Evolutionary conservation across 306 rosid genomes (phyloP).

Genomic region (Medicago lupulina): DNA sequence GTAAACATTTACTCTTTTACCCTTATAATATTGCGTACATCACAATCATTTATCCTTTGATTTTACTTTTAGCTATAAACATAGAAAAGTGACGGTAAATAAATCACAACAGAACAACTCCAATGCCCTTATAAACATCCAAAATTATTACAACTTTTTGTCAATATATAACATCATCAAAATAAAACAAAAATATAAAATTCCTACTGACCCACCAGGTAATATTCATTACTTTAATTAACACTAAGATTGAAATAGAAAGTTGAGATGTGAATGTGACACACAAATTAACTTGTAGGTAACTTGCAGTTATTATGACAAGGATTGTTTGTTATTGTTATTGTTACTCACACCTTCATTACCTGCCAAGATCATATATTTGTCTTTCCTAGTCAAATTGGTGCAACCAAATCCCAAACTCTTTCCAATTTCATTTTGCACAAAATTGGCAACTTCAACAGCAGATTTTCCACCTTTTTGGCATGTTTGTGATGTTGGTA

Average conservation of each 20-base stretch:
- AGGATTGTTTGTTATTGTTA: not conserved
- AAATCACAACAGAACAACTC: too few relatives aligned
- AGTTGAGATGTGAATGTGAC: not conserved
- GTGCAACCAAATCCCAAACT: constrained; percentile 68
- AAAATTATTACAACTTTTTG: constrained; percentile 1
- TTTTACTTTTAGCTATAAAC: too few relatives aligned
- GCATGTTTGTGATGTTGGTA: constrained; percentile 49
- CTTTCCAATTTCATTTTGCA: constrained; percentile 60
- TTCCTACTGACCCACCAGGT: not conserved
- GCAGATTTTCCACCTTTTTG: constrained; percentile 52
- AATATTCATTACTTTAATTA: not conserved
- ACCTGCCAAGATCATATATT: constrained; percentile 69
- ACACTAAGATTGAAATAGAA: not conserved
- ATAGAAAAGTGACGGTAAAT: too few relatives aligned
- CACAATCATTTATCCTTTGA: too few relatives aligned
- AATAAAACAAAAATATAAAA: not conserved
- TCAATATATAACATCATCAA: not conserved
- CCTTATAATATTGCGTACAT: too few relatives aligned
- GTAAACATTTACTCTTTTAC: too few relatives aligned
- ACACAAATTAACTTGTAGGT: not conserved
- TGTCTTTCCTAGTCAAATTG: constrained; percentile 64
- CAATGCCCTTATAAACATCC: not conserved
- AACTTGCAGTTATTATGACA: not conserved
- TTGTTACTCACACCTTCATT: constrained; percentile 50
- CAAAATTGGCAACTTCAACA: constrained; percentile 73